phyloP scores from a whole-genome alignment of 2,329 filamentous ascomycete genomes.

The Proliferodiscus dingleyae region DNA sequence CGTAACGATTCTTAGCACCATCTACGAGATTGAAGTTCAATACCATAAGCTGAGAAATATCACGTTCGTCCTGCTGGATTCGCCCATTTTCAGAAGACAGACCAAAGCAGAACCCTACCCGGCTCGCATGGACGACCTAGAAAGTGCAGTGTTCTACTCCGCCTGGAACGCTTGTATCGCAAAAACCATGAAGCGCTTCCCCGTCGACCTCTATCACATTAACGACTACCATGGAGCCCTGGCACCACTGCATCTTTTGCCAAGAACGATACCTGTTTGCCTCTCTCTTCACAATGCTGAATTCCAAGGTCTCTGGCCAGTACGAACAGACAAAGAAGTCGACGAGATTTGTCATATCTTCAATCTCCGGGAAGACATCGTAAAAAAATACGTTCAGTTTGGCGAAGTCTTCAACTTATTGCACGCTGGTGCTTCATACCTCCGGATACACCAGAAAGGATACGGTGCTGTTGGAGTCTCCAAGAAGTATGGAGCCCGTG shows the following conservation, averaged over 20 bases:
- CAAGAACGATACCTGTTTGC: slow-evolving; percentile 53
- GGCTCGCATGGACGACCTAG: slow-evolving; percentile 63
- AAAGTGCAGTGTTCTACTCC: slow-evolving; percentile 63
- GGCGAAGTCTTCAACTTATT: slow-evolving; percentile 66
- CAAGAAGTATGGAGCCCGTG: slow-evolving; percentile 63
- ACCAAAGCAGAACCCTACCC: slow-evolving; percentile 60
- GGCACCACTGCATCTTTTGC: slow-evolving; percentile 60
- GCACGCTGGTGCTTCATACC: slow-evolving; percentile 57
- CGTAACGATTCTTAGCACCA: slow-evolving; percentile 55
- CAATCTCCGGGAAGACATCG: slow-evolving; percentile 53
- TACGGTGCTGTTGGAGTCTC: slow-evolving; percentile 65
- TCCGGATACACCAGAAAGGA: slow-evolving; percentile 62
- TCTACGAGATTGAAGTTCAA: slow-evolving; percentile 58
- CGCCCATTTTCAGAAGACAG: slow-evolving; percentile 56
- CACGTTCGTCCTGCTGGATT: slow-evolving; percentile 61
- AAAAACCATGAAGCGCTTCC: slow-evolving; percentile 56
- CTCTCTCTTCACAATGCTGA: slow-evolving; percentile 65
- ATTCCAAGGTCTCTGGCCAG: slow-evolving; percentile 65
- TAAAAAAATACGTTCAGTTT: slow-evolving; percentile 59
- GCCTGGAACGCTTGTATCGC: slow-evolving; percentile 69
- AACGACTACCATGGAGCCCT: slow-evolving; percentile 62
- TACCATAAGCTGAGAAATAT: slow-evolving; percentile 61
- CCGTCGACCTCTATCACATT: slow-evolving; percentile 60
- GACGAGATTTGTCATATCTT: slow-evolving; percentile 62
- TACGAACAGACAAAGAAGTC: slow-evolving; percentile 56